Conservation (phyloP, 192 early-diverging fungal species). For the Backusella mclennaniae region DNA sequence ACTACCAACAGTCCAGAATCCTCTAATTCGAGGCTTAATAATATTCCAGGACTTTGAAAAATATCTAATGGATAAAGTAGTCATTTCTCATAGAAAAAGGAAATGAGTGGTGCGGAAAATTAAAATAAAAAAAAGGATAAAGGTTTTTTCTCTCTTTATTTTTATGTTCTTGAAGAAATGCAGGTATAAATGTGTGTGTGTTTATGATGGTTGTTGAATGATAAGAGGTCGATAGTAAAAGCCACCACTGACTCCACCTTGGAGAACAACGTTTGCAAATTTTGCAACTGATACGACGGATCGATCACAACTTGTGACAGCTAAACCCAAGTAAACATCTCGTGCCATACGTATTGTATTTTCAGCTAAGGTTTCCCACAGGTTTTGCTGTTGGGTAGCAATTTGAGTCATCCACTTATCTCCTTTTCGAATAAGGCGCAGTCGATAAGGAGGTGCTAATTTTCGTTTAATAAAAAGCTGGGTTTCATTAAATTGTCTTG, state of each 20-base stretch:
- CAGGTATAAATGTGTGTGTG: neutral
- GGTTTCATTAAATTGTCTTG: constrained; percentile 10
- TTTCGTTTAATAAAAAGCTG: constrained; percentile 11
- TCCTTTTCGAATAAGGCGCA: constrained; percentile 17
- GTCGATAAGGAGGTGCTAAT: constrained; percentile 19
- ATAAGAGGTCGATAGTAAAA: constrained; percentile 4
- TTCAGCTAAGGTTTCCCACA: constrained; percentile 13
- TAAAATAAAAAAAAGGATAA: too few relatives aligned
- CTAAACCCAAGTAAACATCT: constrained; percentile 27
- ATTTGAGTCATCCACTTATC: constrained; percentile 12
- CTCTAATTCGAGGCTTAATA: too few relatives aligned
- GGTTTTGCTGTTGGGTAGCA: neutral
- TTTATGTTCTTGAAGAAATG: too few relatives aligned
- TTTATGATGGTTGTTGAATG: constrained; percentile 3
- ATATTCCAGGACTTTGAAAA: too few relatives aligned
- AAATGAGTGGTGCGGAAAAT: too few relatives aligned
- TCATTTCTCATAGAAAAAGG: too few relatives aligned
- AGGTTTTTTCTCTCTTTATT: too few relatives aligned
- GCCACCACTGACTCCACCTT: constrained; percentile 16
- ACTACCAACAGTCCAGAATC: too few relatives aligned
- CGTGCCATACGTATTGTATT: constrained; percentile 13
- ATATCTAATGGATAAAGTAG: too few relatives aligned
- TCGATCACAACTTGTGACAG: constrained; percentile 30
- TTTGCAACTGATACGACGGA: constrained; percentile 31
- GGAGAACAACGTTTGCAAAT: constrained; percentile 15